A percentile compares a stretch with the other conserved stretches of the same genome.
These are phyloP conservation scores for Fragilariopsis cylindrus DNA, from an alignment of 108 stramenopile species.

Conservation along the genomic window DNA sequence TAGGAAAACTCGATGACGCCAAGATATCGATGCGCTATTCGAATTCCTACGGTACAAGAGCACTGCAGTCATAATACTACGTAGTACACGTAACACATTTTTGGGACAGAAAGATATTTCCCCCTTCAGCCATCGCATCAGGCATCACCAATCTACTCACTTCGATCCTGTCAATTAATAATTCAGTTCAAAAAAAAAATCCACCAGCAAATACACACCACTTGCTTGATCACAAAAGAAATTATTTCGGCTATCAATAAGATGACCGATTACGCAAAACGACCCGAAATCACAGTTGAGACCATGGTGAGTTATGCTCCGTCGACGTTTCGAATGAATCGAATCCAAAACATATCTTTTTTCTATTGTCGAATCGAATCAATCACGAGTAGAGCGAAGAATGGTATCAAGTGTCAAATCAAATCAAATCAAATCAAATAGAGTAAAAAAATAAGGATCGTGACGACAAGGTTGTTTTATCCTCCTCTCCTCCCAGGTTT, in stretches of 20 bases:
- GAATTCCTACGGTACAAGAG: too few species aligned
- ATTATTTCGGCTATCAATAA: neutral
- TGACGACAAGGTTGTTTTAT: neutral
- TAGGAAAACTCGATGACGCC: too few species aligned
- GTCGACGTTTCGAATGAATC: neutral
- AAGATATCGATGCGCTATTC: too few species aligned
- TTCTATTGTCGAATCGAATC: slow-evolving; percentile 2
- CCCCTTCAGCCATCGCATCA: too few species aligned
- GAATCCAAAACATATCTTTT: neutral
- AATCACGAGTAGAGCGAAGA: neutral
- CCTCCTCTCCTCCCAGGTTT: neutral
- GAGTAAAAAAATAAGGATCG: neutral
- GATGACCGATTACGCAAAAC: slow-evolving; percentile 84
- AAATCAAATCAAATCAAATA: neutral
- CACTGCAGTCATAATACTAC: too few species aligned
- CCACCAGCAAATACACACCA: too few species aligned
- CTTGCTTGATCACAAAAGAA: slow-evolving; percentile 17
- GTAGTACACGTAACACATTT: too few species aligned
- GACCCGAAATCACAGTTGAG: slow-evolving; percentile 71
- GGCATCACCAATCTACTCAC: too few species aligned
- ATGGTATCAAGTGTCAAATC: neutral
- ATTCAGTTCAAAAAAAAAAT: too few species aligned
- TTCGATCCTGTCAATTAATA: too few species aligned
- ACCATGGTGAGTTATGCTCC: slow-evolving; percentile 67
- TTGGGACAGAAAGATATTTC: too few species aligned